Evolutionary conservation across 257 asterid genomes (phyloP), one percentile per base, ranked within the genome.

Genomic region (Capsicum rhomboideum): DNA sequence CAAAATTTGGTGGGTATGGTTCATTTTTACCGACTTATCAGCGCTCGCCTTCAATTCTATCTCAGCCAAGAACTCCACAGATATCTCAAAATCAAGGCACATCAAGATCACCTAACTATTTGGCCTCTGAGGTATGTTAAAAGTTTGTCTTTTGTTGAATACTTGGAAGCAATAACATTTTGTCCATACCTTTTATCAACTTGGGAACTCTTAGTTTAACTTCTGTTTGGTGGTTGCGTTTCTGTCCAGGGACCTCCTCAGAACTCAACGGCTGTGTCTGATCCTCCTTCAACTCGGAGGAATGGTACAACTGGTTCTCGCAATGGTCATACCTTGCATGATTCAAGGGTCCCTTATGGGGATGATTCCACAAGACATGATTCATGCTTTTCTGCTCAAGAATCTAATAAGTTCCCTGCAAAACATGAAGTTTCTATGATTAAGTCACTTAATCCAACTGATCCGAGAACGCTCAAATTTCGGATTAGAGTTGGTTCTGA

Each of bases 1-100:
- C 98, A 81, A 93, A 89, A 86, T 96, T 66, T 90, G 99, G 99
- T 87, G 98, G 93, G 54, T 96, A 96, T 84, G 99, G 98, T 83
- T 93, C 99, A 1, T 96, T 96, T 87, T 87, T 96, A 77, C 98
- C 97, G 80, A 90, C 89, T 42, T 71, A 90, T 78, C 97, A 91
- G 83, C 97, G 98, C 68, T 93, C 97, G 26, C 98, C 99, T 87
- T 86, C 92, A 37, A 86, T 89, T 82, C 83, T 85, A 88, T 85
- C 90, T 54, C 95, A 91, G 78, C 94, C 91, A 82, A 92, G 90
- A 90, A 87, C 94, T 84, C 93, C 97, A 68, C 84, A 82, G 63
- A 87, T 85, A 88, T 90, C 86, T 89, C 95, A 92, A 89, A 91
- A 78, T 84, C 86, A 82, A 82, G 79, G 85, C 83, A 85, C 84